Base-by-base conservation (phyloP, 768 basidiomycete species). In the Amanita pallidorosea region DNA sequence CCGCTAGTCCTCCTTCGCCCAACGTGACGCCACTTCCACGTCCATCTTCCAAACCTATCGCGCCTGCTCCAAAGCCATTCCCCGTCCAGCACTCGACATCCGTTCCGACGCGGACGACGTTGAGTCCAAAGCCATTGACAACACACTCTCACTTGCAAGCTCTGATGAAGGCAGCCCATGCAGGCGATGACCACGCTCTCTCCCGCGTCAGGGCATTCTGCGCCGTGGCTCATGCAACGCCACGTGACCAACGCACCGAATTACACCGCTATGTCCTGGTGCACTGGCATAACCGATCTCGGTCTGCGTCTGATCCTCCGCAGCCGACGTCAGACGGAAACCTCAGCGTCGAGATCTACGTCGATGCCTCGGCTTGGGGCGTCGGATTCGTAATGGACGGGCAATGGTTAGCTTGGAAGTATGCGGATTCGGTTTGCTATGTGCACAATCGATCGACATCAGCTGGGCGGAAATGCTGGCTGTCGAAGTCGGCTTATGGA, bases 401-500 rank as follows among this genome's bases (percentile, higher is more conserved):
- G 20, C 36, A 48, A 13, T 48, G 47, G 47, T 13, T 48, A 5
- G 31, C 47, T 7, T 48, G 47, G 48, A 42, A 49, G 18, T 49
- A 29, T 34, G 40, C 48, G 3, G 48, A 49, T 33, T 29, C 37
- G n/a, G 4, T 49, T 9, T 13, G 20, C 25, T 12, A 29, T 22
- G 1, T 22, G 22, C 5, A n/a, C 40, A 49, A 3, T 8, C 23
- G 22, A 49, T 37, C 0, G 57, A 66, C 15, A 69, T 71, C 7
- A 68, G 68, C 0, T 74, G 72, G 72, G 72, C 65, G 0, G 71
- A 74, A 51, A 68, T 71, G 59, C 60, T 70, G 2, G 72, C 68
- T 0, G 58, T 70, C 3, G 70, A 72, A 51, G 51, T 73, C 0
- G 70, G 67, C 1, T 22, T 69, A 1, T 55, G 58, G 3, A 56